phyloP scores from a whole-genome alignment of 495 filamentous ascomycete species.

The Hyaloscypha finlandica region DNA sequence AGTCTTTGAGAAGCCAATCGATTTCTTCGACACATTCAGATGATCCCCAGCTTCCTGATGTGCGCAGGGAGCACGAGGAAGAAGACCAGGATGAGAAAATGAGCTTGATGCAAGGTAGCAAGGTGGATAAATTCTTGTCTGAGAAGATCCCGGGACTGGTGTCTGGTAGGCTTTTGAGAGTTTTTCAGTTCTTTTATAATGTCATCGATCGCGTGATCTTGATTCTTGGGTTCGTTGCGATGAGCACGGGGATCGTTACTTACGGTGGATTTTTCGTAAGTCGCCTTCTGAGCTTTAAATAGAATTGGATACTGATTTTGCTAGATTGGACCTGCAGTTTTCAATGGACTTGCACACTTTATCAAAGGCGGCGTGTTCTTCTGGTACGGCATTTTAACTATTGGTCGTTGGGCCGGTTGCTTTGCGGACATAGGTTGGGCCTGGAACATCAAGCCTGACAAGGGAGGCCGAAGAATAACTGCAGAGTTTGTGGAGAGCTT shows the following conservation, averaged over 20 bases:
- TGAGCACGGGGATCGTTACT: conserved; percentile 65
- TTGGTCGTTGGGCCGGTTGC: conserved; percentile 88
- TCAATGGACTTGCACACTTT: conserved; percentile 90
- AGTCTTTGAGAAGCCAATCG: conserved; percentile 65
- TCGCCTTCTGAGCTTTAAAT: conserved; percentile 13
- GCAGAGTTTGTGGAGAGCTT: conserved; percentile 88
- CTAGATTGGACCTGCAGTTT: conserved; percentile 49
- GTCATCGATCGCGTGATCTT: conserved; percentile 64
- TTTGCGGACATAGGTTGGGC: conserved; percentile 94
- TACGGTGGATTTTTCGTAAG: conserved; percentile 73
- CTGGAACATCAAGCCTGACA: conserved; percentile 82
- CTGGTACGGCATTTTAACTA: conserved; percentile 85
- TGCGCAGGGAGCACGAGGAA: conserved; percentile 51
- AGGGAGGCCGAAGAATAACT: conserved; percentile 63
- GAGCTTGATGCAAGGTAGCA: conserved; percentile 20
- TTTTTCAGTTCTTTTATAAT: conserved; percentile 58
- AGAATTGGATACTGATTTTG: conserved; percentile 6
- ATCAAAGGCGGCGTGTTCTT: conserved; percentile 98
- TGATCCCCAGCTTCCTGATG: conserved; percentile 50
- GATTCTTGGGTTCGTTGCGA: conserved; percentile 62
- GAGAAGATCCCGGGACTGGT: conserved; percentile 22
- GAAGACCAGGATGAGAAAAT: conserved; percentile 43
- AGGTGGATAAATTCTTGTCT: conserved; percentile 24
- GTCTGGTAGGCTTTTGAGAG: conserved; percentile 46
- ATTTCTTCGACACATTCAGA: conserved; percentile 57